phyloP scores from a whole-genome alignment of 441 rosid species.

The Breynia disticha region DNA sequence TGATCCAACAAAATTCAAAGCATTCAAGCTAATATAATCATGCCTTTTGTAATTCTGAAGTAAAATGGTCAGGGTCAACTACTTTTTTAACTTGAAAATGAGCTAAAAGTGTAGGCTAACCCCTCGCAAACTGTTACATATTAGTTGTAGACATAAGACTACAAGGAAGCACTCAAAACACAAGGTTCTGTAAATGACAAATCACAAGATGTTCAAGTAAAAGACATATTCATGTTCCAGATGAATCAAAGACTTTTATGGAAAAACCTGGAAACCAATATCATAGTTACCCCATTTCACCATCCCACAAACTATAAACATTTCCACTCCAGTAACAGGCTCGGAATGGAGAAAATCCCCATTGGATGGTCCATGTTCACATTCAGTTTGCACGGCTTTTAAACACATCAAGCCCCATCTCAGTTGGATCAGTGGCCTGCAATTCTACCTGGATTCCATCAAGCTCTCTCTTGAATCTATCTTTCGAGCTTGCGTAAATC shows the following conservation, averaged over 20 bases:
- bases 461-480: slow-evolving; percentile 47
- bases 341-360: slow-evolving; percentile 11
- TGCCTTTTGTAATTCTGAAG: slow-evolving; percentile 18
- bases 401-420: slow-evolving; percentile 51
- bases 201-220: neutral
- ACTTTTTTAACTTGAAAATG: slow-evolving; percentile 15
- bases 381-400: slow-evolving; percentile 43
- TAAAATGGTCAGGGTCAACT: slow-evolving; percentile 18
- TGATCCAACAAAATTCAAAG: no score
- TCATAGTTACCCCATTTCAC: slow-evolving; percentile 17
- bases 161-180: neutral
- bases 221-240: neutral
- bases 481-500: slow-evolving; percentile 62
- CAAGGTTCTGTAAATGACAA: neutral
- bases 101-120: slow-evolving; percentile 21
- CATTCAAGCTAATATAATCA: slow-evolving; percentile 10
- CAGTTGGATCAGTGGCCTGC: slow-evolving; percentile 62
- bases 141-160: slow-evolving; percentile 30
- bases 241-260: neutral
- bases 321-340: slow-evolving; percentile 16
- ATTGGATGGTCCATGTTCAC: slow-evolving; percentile 12
- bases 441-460: slow-evolving; percentile 53
- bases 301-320: slow-evolving; percentile 31
- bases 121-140: slow-evolving; percentile 31
- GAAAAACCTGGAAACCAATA: neutral